Evolutionary conservation across 768 basidiomycete genomes (phyloP).

Genomic region (Lactarius evosmus): DNA sequence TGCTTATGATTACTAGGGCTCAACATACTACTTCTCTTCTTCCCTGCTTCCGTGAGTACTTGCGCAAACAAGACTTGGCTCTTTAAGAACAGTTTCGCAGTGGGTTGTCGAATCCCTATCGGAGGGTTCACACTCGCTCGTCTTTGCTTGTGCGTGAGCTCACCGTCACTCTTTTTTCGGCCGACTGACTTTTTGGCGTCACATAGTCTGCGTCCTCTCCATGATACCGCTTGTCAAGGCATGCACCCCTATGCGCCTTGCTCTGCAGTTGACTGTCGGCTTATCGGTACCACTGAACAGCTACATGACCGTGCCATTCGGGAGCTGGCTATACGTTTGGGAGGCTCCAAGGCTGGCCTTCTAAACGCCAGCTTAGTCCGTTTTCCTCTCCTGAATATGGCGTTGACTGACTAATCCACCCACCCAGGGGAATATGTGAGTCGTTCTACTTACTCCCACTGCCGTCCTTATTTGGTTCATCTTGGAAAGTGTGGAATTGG

Average conservation of each 20-base stretch:
- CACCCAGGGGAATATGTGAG: conserved; percentile 64
- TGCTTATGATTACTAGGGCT: conserved; percentile 48
- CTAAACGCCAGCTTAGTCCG: conserved; percentile 78
- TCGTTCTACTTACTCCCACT: conserved; percentile 23
- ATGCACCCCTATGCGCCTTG: conserved; percentile 16
- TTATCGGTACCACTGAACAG: conserved; percentile 35
- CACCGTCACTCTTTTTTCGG: not conserved
- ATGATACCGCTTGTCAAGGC: conserved; percentile 81
- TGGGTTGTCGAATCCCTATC: conserved; percentile 53
- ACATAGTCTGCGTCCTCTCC: conserved; percentile 59
- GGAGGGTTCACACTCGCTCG: conserved; percentile 48
- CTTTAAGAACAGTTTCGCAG: conserved; percentile 35
- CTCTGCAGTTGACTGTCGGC: not conserved
- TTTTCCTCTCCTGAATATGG: not conserved
- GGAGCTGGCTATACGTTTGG: conserved; percentile 71
- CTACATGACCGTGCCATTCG: conserved; percentile 74
- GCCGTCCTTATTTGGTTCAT: not conserved
- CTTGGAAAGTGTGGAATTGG: conserved; percentile 48
- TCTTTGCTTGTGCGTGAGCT: conserved; percentile 55
- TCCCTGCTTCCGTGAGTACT: conserved; percentile 62
- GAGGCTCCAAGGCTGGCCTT: conserved; percentile 72
- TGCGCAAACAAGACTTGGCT: not conserved
- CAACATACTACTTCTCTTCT: conserved; percentile 59
- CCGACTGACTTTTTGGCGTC: not conserved
- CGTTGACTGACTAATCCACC: conserved; percentile 24